These are phyloP conservation scores for Calonectria honghensis DNA, from an alignment of 2,329 filamentous ascomycete genomes.

Conservation along the genomic window DNA sequence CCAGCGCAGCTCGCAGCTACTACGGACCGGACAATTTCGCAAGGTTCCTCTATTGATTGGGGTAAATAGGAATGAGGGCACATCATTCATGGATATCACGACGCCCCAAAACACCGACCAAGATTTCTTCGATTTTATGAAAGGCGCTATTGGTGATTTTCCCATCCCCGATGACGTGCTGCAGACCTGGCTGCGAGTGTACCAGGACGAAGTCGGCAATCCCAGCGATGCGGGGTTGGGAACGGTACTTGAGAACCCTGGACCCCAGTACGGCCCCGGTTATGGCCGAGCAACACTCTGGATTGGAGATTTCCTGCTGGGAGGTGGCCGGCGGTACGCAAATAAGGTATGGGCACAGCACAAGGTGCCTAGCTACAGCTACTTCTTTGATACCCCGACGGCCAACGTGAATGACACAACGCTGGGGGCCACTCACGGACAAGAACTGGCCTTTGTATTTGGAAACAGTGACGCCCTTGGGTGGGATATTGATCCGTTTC, in stretches of 20 bases:
- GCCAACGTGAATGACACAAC: too few relatives aligned
- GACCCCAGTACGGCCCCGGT: neutral
- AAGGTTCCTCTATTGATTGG: slow-evolving; percentile 1
- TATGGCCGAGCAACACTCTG: neutral
- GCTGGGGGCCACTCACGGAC: too few relatives aligned
- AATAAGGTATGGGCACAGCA: too few relatives aligned
- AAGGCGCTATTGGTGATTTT: neutral
- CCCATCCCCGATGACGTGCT: neutral
- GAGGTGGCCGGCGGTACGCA: too few relatives aligned
- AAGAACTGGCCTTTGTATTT: too few relatives aligned
- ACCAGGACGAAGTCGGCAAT: neutral
- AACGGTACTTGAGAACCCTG: neutral
- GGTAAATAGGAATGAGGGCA: neutral
- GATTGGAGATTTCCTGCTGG: too few relatives aligned
- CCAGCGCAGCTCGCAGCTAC: neutral
- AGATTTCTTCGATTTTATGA: neutral
- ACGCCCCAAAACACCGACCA: neutral
- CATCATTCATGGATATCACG: neutral
- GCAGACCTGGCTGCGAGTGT: neutral
- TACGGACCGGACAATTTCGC: neutral
- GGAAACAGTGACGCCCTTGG: too few relatives aligned
- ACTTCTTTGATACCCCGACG: too few relatives aligned
- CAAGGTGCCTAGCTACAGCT: too few relatives aligned
- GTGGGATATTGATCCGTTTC: too few relatives aligned
- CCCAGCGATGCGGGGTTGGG: neutral